Evolutionary conservation across 2,329 filamentous ascomycete species (phyloP).

Genomic region (Tolypocladium amazonense): DNA sequence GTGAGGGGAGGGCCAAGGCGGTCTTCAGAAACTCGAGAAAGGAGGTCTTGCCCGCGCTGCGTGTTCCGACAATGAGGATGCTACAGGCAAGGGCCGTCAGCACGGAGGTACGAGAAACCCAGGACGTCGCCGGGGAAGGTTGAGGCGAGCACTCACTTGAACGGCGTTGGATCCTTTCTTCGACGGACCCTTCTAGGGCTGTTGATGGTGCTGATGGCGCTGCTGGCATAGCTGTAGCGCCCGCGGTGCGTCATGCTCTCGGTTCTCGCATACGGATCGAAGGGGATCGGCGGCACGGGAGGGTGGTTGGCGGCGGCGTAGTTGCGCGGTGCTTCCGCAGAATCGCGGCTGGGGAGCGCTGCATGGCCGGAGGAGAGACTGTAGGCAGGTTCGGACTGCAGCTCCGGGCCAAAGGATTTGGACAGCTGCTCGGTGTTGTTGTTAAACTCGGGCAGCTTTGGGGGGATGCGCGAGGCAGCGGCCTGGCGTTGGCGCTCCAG

Average conservation of each 20-base stretch:
- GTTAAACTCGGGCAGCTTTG: constrained; percentile 42
- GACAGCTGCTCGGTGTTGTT: constrained; percentile 35
- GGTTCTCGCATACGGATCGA: constrained; percentile 70
- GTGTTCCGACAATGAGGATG: constrained; percentile 80
- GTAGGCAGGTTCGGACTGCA: constrained; percentile 49
- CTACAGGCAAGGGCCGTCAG: constrained; percentile 34
- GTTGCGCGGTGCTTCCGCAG: constrained; percentile 37
- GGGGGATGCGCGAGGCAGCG: constrained; percentile 33
- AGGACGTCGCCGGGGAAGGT: background rate
- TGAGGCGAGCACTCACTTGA: constrained; percentile 71
- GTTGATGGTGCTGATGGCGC: constrained; percentile 82
- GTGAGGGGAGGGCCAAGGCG: constrained; percentile 70
- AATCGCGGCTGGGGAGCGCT: constrained; percentile 31
- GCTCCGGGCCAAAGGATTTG: constrained; percentile 38
- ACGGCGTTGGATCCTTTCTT: constrained; percentile 93
- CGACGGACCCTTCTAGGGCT: constrained; percentile 84
- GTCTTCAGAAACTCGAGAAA: constrained; percentile 93
- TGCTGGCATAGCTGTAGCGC: constrained; percentile 92
- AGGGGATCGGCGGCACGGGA: constrained; percentile 49
- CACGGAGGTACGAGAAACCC: background rate
- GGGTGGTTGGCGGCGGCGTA: constrained; percentile 29
- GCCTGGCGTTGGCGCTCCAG: constrained; percentile 39
- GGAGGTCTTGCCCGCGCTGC: constrained; percentile 85
- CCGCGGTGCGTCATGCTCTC: constrained; percentile 97
- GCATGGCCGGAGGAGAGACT: constrained; percentile 31